A percentile compares a stretch with the other conserved stretches of the same genome.
Evolutionary conservation across 257 asterid genomes (phyloP).

Genomic region (Prunella vulgaris): DNA sequence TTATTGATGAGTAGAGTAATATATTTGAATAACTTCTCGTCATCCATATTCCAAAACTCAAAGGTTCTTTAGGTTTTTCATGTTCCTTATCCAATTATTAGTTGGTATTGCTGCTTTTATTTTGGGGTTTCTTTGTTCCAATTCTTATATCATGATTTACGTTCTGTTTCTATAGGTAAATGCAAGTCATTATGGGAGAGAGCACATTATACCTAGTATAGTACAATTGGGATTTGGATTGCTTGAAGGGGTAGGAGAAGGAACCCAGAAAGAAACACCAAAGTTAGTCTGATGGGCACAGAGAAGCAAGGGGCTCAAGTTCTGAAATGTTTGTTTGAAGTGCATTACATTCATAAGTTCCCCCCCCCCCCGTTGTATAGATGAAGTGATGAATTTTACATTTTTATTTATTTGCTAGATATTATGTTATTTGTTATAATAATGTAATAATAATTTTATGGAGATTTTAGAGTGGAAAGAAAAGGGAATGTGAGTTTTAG

Average conservation of each 20-base stretch:
- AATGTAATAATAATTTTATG: too few species aligned
- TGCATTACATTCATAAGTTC: constrained; percentile 75
- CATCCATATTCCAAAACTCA: not conserved
- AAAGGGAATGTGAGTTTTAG: too few species aligned
- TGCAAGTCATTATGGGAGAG: constrained; percentile 76
- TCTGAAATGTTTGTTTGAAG: constrained; percentile 77
- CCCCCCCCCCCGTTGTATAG: too few species aligned
- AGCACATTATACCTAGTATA: constrained; percentile 75
- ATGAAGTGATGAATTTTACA: too few species aligned
- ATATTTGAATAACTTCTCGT: not conserved
- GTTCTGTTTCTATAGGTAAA: constrained; percentile 45
- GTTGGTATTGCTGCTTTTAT: too few species aligned
- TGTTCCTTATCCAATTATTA: too few species aligned
- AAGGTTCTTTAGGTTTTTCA: not conserved
- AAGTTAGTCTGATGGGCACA: constrained; percentile 60
- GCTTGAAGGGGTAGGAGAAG: constrained; percentile 74
- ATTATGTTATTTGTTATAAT: too few species aligned
- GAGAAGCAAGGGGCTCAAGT: constrained; percentile 66
- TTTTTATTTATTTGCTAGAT: too few species aligned
- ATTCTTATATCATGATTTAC: not conserved
- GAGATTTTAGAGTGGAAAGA: too few species aligned
- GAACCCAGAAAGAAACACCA: constrained; percentile 35
- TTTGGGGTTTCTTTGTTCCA: not conserved
- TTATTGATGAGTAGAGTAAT: constrained; percentile 8
- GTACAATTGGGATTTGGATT: constrained; percentile 74